Conservation (phyloP, 192 early-diverging fungal genomes). For the Ambispora gerdemannii region DNA sequence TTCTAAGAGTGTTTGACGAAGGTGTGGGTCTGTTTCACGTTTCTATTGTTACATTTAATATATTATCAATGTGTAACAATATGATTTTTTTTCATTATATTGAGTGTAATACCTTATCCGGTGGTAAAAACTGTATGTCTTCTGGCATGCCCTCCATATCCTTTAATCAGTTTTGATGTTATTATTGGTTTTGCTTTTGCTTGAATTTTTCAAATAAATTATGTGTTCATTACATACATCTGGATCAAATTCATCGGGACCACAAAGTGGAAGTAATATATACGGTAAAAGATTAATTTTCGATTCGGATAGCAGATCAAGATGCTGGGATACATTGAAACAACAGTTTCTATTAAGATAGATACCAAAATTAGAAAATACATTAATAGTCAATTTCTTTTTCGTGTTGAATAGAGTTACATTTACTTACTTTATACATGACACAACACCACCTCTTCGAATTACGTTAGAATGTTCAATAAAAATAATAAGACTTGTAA, state of each 20-base stretch:
- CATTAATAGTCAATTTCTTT: too few species aligned
- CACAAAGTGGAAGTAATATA: constrained; percentile 85
- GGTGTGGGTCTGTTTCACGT: constrained; percentile 73
- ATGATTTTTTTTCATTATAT: too few species aligned
- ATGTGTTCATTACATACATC: constrained; percentile 58
- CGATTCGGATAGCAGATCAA: constrained; percentile 58
- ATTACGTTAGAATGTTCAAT: constrained; percentile 79
- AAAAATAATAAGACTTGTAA: constrained; percentile 85
- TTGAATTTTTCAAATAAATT: too few species aligned
- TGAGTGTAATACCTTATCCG: constrained; percentile 63
- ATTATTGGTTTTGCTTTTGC: too few species aligned
- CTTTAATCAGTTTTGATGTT: constrained; percentile 35
- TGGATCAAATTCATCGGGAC: constrained; percentile 86
- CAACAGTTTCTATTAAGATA: constrained; percentile 59
- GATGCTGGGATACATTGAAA: constrained; percentile 73
- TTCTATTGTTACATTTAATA: constrained; percentile 42
- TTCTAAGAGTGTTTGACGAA: constrained; percentile 77
- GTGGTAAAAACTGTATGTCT: constrained; percentile 82
- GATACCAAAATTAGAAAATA: constrained; percentile 7
- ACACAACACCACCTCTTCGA: constrained; percentile 85
- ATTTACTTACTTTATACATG: constrained; percentile 76
- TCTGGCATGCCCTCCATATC: constrained; percentile 93
- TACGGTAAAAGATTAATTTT: constrained; percentile 83
- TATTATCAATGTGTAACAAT: too few species aligned
- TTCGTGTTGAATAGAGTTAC: too few species aligned